Percentiles rank a stretch among this genome's conserved stretches.
Evolutionary conservation across 805 yeast species (phyloP).

Genomic region (Ogataea allantospora): DNA sequence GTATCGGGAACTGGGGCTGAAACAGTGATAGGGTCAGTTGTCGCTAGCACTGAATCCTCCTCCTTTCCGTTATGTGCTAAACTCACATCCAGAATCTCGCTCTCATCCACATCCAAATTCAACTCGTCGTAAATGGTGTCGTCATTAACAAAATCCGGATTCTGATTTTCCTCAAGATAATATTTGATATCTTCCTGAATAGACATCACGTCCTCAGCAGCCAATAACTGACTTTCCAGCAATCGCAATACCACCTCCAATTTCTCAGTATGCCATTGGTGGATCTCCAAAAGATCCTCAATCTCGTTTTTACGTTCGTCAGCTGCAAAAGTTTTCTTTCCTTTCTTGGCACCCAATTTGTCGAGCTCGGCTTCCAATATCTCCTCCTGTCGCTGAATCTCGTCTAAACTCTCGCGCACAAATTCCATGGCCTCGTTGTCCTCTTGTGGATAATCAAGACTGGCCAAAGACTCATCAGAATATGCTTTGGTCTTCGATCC

Average conservation of each 20-base stretch:
- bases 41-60: slow-evolving; percentile 18
- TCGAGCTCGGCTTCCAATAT: slow-evolving; percentile 70
- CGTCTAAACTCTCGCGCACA: slow-evolving; percentile 69
- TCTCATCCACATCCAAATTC: slow-evolving; percentile 54
- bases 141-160: slow-evolving; percentile 90
- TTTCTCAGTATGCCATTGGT: slow-evolving; percentile 73
- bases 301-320: slow-evolving; percentile 54
- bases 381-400: slow-evolving; percentile 77
- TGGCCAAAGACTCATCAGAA: slow-evolving; percentile 55
- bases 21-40: slow-evolving; percentile 9
- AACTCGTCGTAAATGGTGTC: slow-evolving; percentile 90
- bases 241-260: slow-evolving; percentile 74
- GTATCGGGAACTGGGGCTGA: slow-evolving; percentile 13
- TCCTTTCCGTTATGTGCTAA: slow-evolving; percentile 13
- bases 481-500: slow-evolving; percentile 56
- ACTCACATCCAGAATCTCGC: slow-evolving; percentile 30
- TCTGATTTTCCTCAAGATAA: slow-evolving; percentile 91
- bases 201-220: slow-evolving; percentile 69
- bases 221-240: slow-evolving; percentile 75
- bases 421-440: slow-evolving; percentile 71
- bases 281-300: slow-evolving; percentile 67
- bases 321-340: slow-evolving; percentile 47
- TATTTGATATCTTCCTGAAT: slow-evolving; percentile 89
- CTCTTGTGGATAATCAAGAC: slow-evolving; percentile 58
- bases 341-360: slow-evolving; percentile 47